Evolutionary conservation across 2,329 filamentous ascomycete species (phyloP), one percentile per base, ranked within the genome.

Genomic region (Penicillium thymicola): DNA sequence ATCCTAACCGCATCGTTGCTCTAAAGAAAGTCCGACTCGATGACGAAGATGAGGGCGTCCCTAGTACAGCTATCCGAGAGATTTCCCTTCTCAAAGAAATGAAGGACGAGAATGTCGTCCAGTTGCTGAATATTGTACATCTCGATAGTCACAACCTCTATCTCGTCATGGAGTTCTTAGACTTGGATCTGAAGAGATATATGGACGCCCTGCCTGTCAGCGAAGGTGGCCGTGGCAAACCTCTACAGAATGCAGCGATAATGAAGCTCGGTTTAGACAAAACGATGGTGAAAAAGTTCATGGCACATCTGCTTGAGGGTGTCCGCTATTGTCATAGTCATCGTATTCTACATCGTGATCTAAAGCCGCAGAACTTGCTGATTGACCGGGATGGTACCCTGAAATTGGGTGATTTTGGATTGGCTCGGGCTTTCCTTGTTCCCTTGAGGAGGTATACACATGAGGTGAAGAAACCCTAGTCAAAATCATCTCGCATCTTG

Each of bases 1-100:
- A 92, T 70, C 82, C 83, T 63, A 89, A 90, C 70, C 89, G 90
- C 67, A 94, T 96, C 67, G 92, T 96, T 61, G 92, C 92, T 23
- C 81, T 96, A 65, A 96, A 96, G 82, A 96, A 96, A 81, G 96
- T 96, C 69, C 89, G 92, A 62, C 88, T 96, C 67, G 92, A 96
- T 72, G 90, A 91, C 61, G 92, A 96, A 79, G 92, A 96, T 78
- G 92, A 96, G 73, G 92, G 92, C 65, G 91, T 96, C 21, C 92
- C 92, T 2, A 92, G 88, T 69, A 96, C 92, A 3, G 92, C 92
- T 64, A 96, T 96, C 70, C 90, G 92, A 68, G 92, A 96, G 75
- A 96, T 96, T 70, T 95, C 90, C 25, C 84, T 96, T 40, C 85
- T 96, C 69, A 96, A 96, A 76, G 92, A 96, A 77, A 92, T 96